Conservation (phyloP, 106 monocot genomes). For the Dactylorhiza incarnata region DNA sequence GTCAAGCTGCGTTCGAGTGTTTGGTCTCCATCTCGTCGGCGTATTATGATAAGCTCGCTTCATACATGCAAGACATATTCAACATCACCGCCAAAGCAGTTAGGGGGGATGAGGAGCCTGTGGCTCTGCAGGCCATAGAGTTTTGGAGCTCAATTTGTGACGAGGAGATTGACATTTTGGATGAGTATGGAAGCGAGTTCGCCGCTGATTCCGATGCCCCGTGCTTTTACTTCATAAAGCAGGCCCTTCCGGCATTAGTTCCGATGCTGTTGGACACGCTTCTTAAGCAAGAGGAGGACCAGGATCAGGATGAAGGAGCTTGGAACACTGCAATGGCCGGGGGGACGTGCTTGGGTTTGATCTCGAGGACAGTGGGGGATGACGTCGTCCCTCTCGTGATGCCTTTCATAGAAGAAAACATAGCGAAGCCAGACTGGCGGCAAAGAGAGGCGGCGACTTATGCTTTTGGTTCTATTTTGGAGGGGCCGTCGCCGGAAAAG, state of each 20-base stretch:
- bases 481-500: constrained; percentile 88
- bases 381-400: constrained; percentile 93
- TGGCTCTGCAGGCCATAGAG: constrained; percentile 91
- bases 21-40: constrained; percentile 83
- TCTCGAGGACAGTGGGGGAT: constrained; percentile 89
- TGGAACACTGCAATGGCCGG: constrained; percentile 99
- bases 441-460: constrained; percentile 90
- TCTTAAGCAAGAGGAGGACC: constrained; percentile 95
- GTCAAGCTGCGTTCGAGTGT: constrained; percentile 88
- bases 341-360: constrained; percentile 90
- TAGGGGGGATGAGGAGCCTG: constrained; percentile 79
- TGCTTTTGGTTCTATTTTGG: constrained; percentile 95
- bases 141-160: constrained; percentile 98
- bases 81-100: constrained; percentile 87
- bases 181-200: constrained; percentile 75
- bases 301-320: constrained; percentile 91
- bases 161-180: constrained; percentile 89
- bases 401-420: constrained; percentile 87
- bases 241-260: constrained; percentile 80
- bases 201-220: constrained; percentile 69
- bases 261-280: constrained; percentile 86
- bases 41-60: constrained; percentile 79
- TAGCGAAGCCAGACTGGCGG: constrained; percentile 76
- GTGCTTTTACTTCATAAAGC: constrained; percentile 80
- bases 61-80: constrained; percentile 89